Evolutionary conservation across 2,329 filamentous ascomycete genomes (phyloP), one percentile per base, ranked within the genome.

Genomic region (Atkinsonella texensis): DNA sequence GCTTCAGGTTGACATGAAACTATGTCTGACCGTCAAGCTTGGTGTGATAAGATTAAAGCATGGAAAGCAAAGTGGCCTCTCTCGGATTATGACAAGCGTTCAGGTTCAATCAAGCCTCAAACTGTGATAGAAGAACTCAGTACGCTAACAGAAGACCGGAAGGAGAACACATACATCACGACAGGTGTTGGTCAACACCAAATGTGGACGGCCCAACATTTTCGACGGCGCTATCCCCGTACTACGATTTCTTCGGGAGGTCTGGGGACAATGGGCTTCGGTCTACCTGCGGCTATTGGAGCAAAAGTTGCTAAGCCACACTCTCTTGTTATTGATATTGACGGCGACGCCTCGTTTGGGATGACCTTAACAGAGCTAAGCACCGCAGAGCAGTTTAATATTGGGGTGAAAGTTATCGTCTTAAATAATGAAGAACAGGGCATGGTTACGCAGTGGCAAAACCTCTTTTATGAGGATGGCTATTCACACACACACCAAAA

Each of bases 391-490:
- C 90, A 97, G 70, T 96, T 96, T 76, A 87, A 93, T 72, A 95
- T 97, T 66, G 89, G 87, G 57, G 84, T 95, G 68, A 96, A 96
- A 78, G 79, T 96, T 54, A 88, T 97, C 60, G 76, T 97, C 28
- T 70, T 98, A 51, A 97, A 97, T 76, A 98, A 87, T 91, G 70
- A 95, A 93, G 65, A 97, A 71, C 91, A 96, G 72, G 91, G 91
- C 49, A 97, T 96, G 91, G 89, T 96, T 46, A 96, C 90, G 1
- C 91, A 96, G 73, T 97, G 91, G 91, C 91, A 97, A 71, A 90
- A 89, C 62, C 81, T 97, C 58, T 97, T 97, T 74, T 97, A 95
- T 73, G 85, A 95, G 68, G 89, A 96, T 65, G 83, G 91, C 60
- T 96, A 83, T 62, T 78, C 89, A 38, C 90, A 95, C 68, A 96